Conservation (phyloP, 2,329 filamentous ascomycete species). For the Lecanicillium sp. region DNA sequence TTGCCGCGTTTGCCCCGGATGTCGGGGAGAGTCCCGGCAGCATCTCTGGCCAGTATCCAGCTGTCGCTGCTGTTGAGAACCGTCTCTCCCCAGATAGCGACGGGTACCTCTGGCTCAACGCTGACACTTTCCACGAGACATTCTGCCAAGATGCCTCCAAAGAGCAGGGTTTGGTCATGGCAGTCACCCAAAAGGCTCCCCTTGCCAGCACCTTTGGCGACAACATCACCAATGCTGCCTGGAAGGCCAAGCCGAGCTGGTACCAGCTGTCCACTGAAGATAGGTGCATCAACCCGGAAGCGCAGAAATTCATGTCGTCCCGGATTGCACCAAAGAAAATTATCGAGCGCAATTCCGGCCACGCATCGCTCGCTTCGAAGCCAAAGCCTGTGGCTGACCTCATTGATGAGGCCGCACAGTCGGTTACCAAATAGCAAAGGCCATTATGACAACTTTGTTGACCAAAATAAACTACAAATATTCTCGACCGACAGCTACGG, state of each 20-base stretch:
- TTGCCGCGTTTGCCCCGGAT: slow-evolving; percentile 6
- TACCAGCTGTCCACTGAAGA: slow-evolving; percentile 7
- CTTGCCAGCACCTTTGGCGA: slow-evolving; percentile 5
- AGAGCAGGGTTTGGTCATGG: slow-evolving; percentile 4
- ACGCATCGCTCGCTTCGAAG: slow-evolving; percentile 3
- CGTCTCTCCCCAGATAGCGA: slow-evolving; percentile 2
- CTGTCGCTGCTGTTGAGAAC: slow-evolving; percentile 4
- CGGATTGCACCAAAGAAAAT: slow-evolving; percentile 3
- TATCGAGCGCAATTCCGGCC: slow-evolving; percentile 4
- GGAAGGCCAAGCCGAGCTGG: slow-evolving; percentile 5
- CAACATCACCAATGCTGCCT: slow-evolving; percentile 3
- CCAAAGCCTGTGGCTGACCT: slow-evolving; percentile 3
- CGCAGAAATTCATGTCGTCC: slow-evolving; percentile 2
- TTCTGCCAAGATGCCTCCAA: slow-evolving; percentile 4
- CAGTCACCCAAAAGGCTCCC: slow-evolving; percentile 5
- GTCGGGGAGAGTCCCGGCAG: slow-evolving; percentile 5
- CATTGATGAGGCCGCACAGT: slow-evolving; percentile 3
- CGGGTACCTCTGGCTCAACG: slow-evolving; percentile 6
- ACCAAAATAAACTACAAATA: too few species aligned
- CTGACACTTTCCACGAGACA: slow-evolving; percentile 3
- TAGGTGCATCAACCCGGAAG: slow-evolving; percentile 6
- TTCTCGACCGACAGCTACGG: too few species aligned
- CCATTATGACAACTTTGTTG: too few species aligned
- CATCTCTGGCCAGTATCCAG: slow-evolving; percentile 5
- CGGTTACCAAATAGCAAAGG: too few species aligned